Evolutionary conservation across 352 stramenopile genomes (phyloP).

Genomic region (Thalassiosira hispida): DNA sequence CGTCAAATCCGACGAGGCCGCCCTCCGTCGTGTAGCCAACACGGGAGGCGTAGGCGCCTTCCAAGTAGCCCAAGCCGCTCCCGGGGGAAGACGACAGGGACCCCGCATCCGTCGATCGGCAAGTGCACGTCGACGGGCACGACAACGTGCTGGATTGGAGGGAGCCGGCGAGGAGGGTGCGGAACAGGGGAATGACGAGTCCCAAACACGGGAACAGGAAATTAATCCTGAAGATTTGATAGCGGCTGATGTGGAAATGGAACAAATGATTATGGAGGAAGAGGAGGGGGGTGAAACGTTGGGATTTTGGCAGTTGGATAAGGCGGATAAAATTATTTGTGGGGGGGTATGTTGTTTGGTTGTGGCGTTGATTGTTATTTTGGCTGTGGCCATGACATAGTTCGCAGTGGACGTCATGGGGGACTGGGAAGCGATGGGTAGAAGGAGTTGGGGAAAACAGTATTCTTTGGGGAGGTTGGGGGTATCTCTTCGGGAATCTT

Average conservation of each 20-base stretch:
- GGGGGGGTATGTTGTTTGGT: constrained; percentile 37
- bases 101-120: constrained; percentile 28
- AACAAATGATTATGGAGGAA: constrained; percentile 20
- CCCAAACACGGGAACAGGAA: neutral
- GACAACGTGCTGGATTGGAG: constrained; percentile 38
- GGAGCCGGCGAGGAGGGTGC: neutral
- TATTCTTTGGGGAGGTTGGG: too few species aligned
- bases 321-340: constrained; percentile 50
- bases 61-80: constrained; percentile 34
- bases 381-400: constrained; percentile 36
- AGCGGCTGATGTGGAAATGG: constrained; percentile 31
- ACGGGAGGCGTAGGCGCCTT: constrained; percentile 30
- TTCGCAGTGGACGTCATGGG: neutral
- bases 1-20: constrained; percentile 40
- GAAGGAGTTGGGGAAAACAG: too few species aligned
- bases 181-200: neutral
- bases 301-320: constrained; percentile 52
- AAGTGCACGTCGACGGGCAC: constrained; percentile 13
- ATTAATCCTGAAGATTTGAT: constrained; percentile 39
- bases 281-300: constrained; percentile 32
- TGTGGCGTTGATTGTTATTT: constrained; percentile 43
- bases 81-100: constrained; percentile 17
- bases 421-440: neutral
- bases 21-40: constrained; percentile 19
- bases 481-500: too few species aligned